These are phyloP conservation scores for Veloboletus limbatus DNA, from an alignment of 1,284 basidiomycete species.

Conservation along the genomic window DNA sequence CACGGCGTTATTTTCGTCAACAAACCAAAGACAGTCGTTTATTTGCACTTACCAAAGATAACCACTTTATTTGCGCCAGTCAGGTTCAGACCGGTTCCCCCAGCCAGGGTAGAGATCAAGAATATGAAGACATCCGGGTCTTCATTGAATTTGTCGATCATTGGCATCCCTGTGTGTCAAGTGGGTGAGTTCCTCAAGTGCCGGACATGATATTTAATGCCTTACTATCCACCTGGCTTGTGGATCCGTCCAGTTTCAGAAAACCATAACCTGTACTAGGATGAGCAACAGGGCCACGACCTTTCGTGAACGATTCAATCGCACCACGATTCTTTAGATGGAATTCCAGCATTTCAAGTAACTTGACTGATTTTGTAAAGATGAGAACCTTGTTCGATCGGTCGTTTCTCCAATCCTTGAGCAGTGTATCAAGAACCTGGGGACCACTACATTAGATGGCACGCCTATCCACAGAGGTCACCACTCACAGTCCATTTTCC, in stretches of 20 bases:
- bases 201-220: neutral
- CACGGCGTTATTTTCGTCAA: slow-evolving; percentile 3
- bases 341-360: slow-evolving; percentile 76
- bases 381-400: slow-evolving; percentile 74
- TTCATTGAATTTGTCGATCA: slow-evolving; percentile 80
- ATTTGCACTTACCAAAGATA: slow-evolving; percentile 63
- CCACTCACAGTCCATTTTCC: slow-evolving; percentile 78
- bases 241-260: slow-evolving; percentile 71
- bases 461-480: neutral
- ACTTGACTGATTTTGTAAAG: slow-evolving; percentile 83
- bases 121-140: slow-evolving; percentile 74
- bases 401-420: slow-evolving; percentile 65
- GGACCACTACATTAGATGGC: neutral
- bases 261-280: slow-evolving; percentile 53
- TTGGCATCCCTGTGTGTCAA: slow-evolving; percentile 61
- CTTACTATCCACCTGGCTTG: slow-evolving; percentile 62
- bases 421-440: slow-evolving; percentile 64
- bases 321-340: slow-evolving; percentile 58
- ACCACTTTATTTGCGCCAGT: slow-evolving; percentile 83
- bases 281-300: neutral
- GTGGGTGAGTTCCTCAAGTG: slow-evolving; percentile 10
- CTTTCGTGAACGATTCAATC: neutral
- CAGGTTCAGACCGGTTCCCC: slow-evolving; percentile 73
- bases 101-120: slow-evolving; percentile 75
- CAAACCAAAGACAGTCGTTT: neutral